A percentile compares a stretch with the other conserved stretches of the same genome.
These are phyloP conservation scores for Leptographium flavum DNA, from an alignment of 2,329 filamentous ascomycete species.

Conservation along the genomic window DNA sequence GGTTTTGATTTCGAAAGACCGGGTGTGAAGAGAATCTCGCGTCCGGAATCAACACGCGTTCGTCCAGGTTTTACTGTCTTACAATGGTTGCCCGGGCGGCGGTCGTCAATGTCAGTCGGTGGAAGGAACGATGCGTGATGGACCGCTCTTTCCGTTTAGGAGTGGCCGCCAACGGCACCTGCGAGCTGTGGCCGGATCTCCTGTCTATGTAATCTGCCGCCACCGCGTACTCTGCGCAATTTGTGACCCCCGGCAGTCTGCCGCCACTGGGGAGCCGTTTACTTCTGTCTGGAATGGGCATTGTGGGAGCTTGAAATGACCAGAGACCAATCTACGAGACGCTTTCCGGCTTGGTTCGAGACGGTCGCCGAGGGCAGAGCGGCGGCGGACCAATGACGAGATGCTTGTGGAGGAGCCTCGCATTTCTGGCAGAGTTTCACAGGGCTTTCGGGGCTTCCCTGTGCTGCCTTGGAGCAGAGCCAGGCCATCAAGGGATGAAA, in stretches of 20 bases:
- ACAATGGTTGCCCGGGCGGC: conserved; percentile 1
- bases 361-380: not conserved
- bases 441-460: too few species aligned
- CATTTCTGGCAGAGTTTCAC: too few species aligned
- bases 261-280: not conserved
- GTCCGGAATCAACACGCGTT: not conserved
- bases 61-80: not conserved
- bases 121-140: not conserved
- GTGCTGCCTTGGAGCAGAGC: not conserved
- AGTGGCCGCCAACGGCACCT: too few species aligned
- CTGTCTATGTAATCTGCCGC: too few species aligned
- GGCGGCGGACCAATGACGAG: not conserved
- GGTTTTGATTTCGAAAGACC: not conserved
- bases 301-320: not conserved
- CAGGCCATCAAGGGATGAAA: not conserved
- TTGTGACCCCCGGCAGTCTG: too few species aligned
- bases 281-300: not conserved
- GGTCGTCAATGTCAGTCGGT: not conserved
- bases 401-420: not conserved
- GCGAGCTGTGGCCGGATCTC: too few species aligned
- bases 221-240: too few species aligned
- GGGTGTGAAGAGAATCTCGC: not conserved
- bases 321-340: not conserved
- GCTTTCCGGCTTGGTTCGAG: not conserved
- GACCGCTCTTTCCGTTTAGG: conserved; percentile 4